A percentile compares a stretch with the other conserved stretches of the same genome.
Conservation (phyloP, 2,329 filamentous ascomycete genomes). For the Grosmannia serpens region DNA sequence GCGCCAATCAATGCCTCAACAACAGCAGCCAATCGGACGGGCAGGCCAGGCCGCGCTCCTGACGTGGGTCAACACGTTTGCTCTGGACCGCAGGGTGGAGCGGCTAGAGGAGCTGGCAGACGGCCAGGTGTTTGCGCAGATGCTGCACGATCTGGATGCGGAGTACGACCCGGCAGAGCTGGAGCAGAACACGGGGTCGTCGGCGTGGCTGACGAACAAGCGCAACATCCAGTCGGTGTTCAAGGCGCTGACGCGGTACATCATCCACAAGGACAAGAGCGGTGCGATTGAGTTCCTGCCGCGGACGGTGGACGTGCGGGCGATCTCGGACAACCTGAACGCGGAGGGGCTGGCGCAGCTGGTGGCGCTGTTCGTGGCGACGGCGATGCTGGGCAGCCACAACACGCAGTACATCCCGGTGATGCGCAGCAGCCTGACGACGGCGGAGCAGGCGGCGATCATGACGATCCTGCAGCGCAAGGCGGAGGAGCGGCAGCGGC, state of each 20-base stretch:
- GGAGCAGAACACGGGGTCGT: slow-evolving; percentile 31
- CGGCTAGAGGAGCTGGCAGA: slow-evolving; percentile 42
- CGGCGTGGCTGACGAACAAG: slow-evolving; percentile 51
- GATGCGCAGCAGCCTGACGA: slow-evolving; percentile 19
- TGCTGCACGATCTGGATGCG: slow-evolving; percentile 46
- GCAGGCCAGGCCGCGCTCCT: slow-evolving; percentile 42
- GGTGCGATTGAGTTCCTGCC: slow-evolving; percentile 13
- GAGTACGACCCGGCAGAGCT: slow-evolving; percentile 45
- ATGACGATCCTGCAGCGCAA: slow-evolving; percentile 35
- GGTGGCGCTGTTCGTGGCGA: slow-evolving; percentile 27
- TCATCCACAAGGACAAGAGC: slow-evolving; percentile 22
- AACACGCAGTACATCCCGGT: slow-evolving; percentile 19
- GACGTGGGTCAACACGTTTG: slow-evolving; percentile 41
- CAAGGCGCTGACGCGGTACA: slow-evolving; percentile 72
- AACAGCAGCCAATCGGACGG: slow-evolving; percentile 23
- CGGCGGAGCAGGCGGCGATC: slow-evolving; percentile 31
- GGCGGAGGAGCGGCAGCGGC: slow-evolving; percentile 29
- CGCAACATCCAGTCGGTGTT: slow-evolving; percentile 87
- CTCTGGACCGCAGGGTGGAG: slow-evolving; percentile 31
- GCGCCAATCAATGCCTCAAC: background rate
- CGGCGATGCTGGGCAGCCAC: slow-evolving; percentile 18
- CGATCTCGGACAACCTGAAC: slow-evolving; percentile 12
- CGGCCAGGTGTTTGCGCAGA: slow-evolving; percentile 40
- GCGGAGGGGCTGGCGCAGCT: slow-evolving; percentile 11
- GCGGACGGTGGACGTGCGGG: slow-evolving; percentile 12